Conservation (phyloP, 2,329 filamentous ascomycete species). For the Pseudogymnoascus sp. region DNA sequence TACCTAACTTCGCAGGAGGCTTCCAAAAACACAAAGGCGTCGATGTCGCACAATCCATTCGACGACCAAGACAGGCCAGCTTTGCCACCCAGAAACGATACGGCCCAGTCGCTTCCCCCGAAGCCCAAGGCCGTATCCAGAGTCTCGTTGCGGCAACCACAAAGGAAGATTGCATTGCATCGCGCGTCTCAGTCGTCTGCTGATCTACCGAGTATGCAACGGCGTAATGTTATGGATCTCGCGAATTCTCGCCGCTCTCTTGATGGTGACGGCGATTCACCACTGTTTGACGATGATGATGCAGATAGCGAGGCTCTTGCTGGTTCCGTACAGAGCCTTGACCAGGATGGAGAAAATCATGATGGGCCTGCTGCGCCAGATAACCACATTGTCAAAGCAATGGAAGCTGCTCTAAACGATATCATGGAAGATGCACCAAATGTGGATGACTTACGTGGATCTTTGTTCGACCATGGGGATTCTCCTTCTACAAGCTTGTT, state of each 20-base stretch:
- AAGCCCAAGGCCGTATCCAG: conserved; percentile 39
- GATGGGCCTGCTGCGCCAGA: conserved; percentile 54
- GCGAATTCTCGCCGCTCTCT: conserved; percentile 54
- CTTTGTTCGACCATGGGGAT: conserved; percentile 55
- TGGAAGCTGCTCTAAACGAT: conserved; percentile 84
- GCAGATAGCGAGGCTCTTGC: conserved; percentile 61
- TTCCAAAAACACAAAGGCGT: conserved; percentile 29
- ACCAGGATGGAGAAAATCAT: conserved; percentile 56
- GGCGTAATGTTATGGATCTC: conserved; percentile 22
- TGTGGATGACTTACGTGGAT: conserved; percentile 56
- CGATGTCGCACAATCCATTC: conserved; percentile 9
- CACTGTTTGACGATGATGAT: conserved; percentile 70
- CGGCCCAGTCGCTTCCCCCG: conserved; percentile 31
- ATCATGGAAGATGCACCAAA: conserved; percentile 79
- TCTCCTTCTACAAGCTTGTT: conserved; percentile 39
- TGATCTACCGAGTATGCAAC: conserved; percentile 41
- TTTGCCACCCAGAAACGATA: conserved; percentile 18
- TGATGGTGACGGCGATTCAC: conserved; percentile 51
- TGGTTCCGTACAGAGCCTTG: conserved; percentile 71
- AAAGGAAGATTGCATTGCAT: conserved; percentile 44
- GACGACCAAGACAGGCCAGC: conserved; percentile 15
- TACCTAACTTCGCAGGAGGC: conserved; percentile 83
- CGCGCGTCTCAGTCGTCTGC: conserved; percentile 53
- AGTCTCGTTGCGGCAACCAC: conserved; percentile 39
- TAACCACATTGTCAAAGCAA: conserved; percentile 76